Conservation (phyloP, 2,329 filamentous ascomycete species). For the Ophiostoma triangulosporum region DNA sequence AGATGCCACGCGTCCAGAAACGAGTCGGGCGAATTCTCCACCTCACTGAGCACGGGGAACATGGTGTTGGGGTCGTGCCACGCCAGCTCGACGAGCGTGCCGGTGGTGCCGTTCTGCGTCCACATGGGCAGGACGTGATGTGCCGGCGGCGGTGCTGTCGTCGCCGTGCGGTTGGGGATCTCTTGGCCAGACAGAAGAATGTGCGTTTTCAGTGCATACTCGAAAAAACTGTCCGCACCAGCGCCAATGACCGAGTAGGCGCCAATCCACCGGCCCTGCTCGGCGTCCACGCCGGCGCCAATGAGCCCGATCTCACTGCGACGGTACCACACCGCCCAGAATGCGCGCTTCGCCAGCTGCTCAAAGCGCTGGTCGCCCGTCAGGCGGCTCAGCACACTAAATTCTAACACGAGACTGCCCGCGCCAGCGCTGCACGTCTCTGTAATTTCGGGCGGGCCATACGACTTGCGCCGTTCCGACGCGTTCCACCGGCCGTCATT, state of each 20-base stretch:
- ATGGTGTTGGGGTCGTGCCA: slow-evolving; percentile 53
- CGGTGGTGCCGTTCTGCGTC: slow-evolving; percentile 1
- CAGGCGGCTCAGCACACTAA: slow-evolving; percentile 76
- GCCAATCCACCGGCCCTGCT: slow-evolving; percentile 79
- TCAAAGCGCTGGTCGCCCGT: slow-evolving; percentile 84
- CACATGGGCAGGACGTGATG: background rate
- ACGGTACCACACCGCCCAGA: slow-evolving; percentile 92
- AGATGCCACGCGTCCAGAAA: slow-evolving; percentile 77
- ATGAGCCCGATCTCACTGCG: slow-evolving; percentile 78
- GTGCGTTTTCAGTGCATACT: slow-evolving; percentile 91
- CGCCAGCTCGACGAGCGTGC: background rate
- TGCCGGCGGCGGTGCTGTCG: background rate
- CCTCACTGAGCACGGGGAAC: slow-evolving; percentile 44
- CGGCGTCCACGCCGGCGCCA: slow-evolving; percentile 78
- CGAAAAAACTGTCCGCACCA: slow-evolving; percentile 95
- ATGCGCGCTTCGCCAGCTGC: slow-evolving; percentile 75
- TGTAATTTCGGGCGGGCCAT: slow-evolving; percentile 56
- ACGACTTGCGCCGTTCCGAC: slow-evolving; percentile 22
- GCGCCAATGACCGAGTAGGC: slow-evolving; percentile 89
- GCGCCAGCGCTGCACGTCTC: slow-evolving; percentile 95
- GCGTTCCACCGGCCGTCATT: slow-evolving; percentile 22
- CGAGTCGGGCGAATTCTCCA: slow-evolving; percentile 58
- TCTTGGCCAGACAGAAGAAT: slow-evolving; percentile 72
- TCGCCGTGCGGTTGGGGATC: slow-evolving; percentile 35
- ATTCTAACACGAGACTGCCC: slow-evolving; percentile 89